Evolutionary conservation across 768 basidiomycete genomes (phyloP).

Genomic region (Phylloporus arenicola): DNA sequence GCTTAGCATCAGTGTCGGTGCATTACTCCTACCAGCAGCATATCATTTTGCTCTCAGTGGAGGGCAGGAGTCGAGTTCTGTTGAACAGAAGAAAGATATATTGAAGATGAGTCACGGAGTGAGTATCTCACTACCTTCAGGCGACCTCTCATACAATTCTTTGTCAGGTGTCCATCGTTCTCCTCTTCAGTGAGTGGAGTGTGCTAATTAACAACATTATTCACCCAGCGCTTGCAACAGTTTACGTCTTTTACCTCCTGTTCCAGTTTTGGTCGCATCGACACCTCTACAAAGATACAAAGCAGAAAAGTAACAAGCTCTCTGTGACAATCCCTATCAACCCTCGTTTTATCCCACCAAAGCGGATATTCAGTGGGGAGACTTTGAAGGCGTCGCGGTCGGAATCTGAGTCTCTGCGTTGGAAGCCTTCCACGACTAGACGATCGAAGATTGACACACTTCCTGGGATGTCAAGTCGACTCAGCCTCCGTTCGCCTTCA

Average conservation of each 20-base stretch:
- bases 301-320: slow-evolving; percentile 40
- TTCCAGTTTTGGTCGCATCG: slow-evolving; percentile 56
- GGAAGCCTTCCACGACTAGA: slow-evolving; percentile 10
- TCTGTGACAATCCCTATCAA: slow-evolving; percentile 31
- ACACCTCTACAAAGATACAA: slow-evolving; percentile 45
- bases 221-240: slow-evolving; percentile 24
- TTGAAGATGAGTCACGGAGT: slow-evolving; percentile 50
- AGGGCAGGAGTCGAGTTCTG: slow-evolving; percentile 13
- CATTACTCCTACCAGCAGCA: slow-evolving; percentile 71
- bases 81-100: slow-evolving; percentile 37
- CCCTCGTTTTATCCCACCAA: slow-evolving; percentile 24
- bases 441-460: slow-evolving; percentile 12
- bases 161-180: slow-evolving; percentile 44
- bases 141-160: not conserved
- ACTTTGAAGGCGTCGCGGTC: slow-evolving; percentile 14
- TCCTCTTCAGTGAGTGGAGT: slow-evolving; percentile 42
- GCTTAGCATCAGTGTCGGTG: slow-evolving; percentile 74
- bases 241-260: slow-evolving; percentile 46
- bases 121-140: slow-evolving; percentile 17
- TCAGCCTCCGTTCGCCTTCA: slow-evolving; percentile 21
- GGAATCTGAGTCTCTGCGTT: slow-evolving; percentile 16
- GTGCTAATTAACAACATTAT: not conserved
- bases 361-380: slow-evolving; percentile 24
- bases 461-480: slow-evolving; percentile 4
- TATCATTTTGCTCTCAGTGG: slow-evolving; percentile 56